Evolutionary conservation across 331 rosid species (phyloP).

Genomic region (Quercus tomentella): DNA sequence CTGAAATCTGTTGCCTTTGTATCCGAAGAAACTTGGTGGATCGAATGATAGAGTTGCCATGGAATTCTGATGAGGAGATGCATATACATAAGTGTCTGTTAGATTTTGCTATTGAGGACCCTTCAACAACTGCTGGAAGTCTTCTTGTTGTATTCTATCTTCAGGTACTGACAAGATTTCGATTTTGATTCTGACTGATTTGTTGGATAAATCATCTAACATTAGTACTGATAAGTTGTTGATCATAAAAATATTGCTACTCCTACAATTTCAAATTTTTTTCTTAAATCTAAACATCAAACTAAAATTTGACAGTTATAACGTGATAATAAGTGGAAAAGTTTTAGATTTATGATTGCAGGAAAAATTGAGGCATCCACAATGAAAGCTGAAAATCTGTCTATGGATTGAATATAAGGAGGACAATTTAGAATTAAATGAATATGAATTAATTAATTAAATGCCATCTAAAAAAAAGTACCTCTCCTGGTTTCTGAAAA

Average conservation of each 20-base stretch:
- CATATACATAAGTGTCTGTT: constrained; percentile 77
- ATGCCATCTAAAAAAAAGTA: no score
- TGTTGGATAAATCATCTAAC: background rate
- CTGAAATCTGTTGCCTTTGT: constrained; percentile 92
- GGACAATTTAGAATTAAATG: no score
- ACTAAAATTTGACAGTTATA: no score
- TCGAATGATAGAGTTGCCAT: constrained; percentile 87
- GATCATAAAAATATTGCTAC: background rate
- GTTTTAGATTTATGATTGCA: no score
- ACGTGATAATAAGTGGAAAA: no score
- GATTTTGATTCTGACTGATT: background rate
- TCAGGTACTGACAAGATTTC: constrained; percentile 51
- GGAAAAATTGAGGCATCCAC: no score
- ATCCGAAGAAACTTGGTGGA: constrained; percentile 89
- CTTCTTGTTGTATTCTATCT: constrained; percentile 89
- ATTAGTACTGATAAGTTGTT: constrained; percentile 16
- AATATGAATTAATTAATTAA: no score
- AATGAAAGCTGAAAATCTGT: no score
- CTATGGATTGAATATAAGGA: no score
- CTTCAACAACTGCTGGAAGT: constrained; percentile 69
- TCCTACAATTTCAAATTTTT: no score
- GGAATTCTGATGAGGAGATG: constrained; percentile 93
- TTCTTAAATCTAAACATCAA: no score
- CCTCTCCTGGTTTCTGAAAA: no score
- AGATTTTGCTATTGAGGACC: constrained; percentile 69